phyloP scores from a whole-genome alignment of 202 grass and related monocot species.

The Schoenoplectus triqueter region DNA sequence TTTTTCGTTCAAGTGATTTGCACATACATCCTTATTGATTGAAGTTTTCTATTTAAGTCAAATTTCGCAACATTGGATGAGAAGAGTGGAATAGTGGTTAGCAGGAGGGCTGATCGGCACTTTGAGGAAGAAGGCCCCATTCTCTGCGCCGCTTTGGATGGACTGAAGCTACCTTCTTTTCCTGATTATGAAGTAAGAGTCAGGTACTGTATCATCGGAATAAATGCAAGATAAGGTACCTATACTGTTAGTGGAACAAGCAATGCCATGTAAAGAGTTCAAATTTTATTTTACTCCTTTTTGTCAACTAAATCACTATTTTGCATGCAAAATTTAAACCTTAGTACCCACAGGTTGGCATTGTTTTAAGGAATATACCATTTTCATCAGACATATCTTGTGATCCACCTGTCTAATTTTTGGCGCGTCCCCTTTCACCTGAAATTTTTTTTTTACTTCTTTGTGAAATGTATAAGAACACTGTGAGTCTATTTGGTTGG shows the following conservation, averaged over 20 bases:
- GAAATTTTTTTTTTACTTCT: neutral
- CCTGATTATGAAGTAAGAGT: conserved; percentile 92
- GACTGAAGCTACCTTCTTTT: conserved; percentile 79
- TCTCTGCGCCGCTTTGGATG: conserved; percentile 75
- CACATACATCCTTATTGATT: neutral
- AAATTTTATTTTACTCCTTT: neutral
- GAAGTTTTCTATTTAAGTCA: conserved; percentile 51
- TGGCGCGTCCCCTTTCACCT: neutral
- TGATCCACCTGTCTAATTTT: too few species aligned
- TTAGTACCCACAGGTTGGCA: neutral
- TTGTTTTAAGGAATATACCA: neutral
- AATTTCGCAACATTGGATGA: conserved; percentile 93
- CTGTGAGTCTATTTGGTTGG: neutral
- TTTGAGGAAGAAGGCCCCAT: conserved; percentile 96
- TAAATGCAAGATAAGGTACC: neutral
- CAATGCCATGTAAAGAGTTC: neutral
- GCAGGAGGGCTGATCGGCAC: conserved; percentile 81
- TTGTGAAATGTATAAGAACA: neutral
- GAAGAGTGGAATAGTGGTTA: conserved; percentile 62
- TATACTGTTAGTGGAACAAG: too few species aligned
- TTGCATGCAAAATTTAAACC: neutral
- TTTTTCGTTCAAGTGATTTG: neutral
- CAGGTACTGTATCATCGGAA: conserved; percentile 49
- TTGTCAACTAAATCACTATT: neutral
- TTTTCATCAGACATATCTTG: neutral